Evolutionary conservation across 2,329 filamentous ascomycete species (phyloP).

Genomic region (Pestalotiopsis sp.): DNA sequence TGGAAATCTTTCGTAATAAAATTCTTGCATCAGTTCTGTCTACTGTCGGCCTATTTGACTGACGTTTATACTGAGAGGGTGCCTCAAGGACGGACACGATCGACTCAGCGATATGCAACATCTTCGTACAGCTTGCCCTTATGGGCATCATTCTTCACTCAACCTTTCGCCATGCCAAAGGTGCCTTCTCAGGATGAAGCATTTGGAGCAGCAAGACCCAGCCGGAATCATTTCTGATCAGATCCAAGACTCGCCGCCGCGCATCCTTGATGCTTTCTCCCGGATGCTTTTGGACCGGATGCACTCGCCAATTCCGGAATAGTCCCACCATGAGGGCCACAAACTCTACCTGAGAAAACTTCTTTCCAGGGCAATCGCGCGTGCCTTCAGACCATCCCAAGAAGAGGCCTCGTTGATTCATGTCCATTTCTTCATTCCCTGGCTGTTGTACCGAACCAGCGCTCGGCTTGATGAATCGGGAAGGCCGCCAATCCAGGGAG

Average conservation of each 20-base stretch:
- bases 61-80: too few relatives aligned
- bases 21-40: too few relatives aligned
- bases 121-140: too few relatives aligned
- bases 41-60: too few relatives aligned
- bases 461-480: slow-evolving; percentile 24
- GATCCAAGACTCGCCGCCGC: background rate
- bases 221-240: slow-evolving; percentile 9
- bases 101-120: too few relatives aligned
- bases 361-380: slow-evolving; percentile 21
- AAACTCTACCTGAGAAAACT: slow-evolving; percentile 17
- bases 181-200: slow-evolving; percentile 18
- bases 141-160: background rate
- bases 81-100: too few relatives aligned
- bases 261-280: slow-evolving; percentile 20
- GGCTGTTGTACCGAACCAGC: background rate
- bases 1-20: too few relatives aligned
- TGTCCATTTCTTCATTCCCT: slow-evolving; percentile 13
- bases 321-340: slow-evolving; percentile 21
- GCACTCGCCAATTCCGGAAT: slow-evolving; percentile 23
- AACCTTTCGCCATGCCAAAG: slow-evolving; percentile 15
- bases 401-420: slow-evolving; percentile 16
- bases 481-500: slow-evolving; percentile 26
- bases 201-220: slow-evolving; percentile 16
- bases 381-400: slow-evolving; percentile 25
- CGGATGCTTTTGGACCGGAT: slow-evolving; percentile 18